Evolutionary conservation across 2,329 filamentous ascomycete species (phyloP).

Genomic region (Westerdykella ornata): DNA sequence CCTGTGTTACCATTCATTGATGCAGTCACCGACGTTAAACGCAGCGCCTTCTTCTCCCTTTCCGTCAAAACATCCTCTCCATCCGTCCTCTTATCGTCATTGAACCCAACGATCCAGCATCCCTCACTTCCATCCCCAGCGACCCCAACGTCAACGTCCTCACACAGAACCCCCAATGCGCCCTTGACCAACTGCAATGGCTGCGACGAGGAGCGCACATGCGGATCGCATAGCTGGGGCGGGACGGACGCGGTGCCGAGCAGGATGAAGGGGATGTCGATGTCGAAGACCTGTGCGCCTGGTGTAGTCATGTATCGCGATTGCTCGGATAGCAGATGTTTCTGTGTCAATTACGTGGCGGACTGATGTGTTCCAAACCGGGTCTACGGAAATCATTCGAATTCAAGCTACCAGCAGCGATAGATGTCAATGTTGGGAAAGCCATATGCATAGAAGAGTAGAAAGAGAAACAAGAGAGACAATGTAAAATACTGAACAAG

Average conservation of each 20-base stretch:
- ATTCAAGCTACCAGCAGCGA: too few species aligned
- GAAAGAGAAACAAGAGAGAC: too few species aligned
- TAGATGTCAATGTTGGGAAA: too few species aligned
- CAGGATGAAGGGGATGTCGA: slow-evolving; percentile 10
- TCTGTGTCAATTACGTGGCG: too few species aligned
- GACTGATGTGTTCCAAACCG: too few species aligned
- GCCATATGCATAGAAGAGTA: too few species aligned
- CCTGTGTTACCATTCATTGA: too few species aligned
- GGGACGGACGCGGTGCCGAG: slow-evolving; percentile 3
- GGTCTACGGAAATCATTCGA: too few species aligned
- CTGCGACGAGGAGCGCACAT: slow-evolving; percentile 1
- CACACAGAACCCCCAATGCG: not conserved
- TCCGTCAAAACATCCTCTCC: not conserved
- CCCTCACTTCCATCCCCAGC: too few species aligned
- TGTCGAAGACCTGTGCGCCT: not conserved
- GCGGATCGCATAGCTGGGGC: not conserved
- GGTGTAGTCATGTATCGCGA: not conserved
- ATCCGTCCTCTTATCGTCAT: not conserved
- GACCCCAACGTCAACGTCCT: not conserved
- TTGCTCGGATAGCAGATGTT: too few species aligned
- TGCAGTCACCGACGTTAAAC: not conserved
- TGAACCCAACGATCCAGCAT: too few species aligned
- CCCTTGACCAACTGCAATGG: not conserved
- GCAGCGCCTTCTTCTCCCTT: not conserved
- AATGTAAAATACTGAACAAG: too few species aligned